phyloP scores from a whole-genome alignment of 225 moss, liverwort and hornwort species.

The Marchantia polymorpha region DNA sequence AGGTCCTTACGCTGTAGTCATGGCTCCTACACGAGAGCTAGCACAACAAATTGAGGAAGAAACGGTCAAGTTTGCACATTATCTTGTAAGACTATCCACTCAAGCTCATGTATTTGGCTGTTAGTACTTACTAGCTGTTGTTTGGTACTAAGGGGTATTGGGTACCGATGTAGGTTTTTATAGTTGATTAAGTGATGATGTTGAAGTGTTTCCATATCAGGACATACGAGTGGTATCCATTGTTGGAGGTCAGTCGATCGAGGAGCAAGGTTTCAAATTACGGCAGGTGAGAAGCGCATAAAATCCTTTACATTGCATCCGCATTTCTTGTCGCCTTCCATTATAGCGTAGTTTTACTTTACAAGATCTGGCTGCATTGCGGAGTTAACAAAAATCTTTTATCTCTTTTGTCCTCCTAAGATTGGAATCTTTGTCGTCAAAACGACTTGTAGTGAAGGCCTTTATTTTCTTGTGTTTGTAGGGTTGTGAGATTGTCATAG shows the following conservation, averaged over 20 bases:
- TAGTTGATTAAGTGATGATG: neutral
- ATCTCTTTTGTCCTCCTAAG: neutral
- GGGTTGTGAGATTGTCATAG: slow-evolving; percentile 98
- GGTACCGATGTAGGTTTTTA: neutral
- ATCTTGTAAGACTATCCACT: slow-evolving; percentile 56
- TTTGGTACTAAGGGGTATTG: neutral
- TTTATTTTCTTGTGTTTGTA: slow-evolving; percentile 18
- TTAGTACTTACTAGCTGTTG: too few relatives aligned
- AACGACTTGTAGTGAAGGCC: too few relatives aligned
- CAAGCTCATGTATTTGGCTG: too few relatives aligned
- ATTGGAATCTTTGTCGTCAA: neutral
- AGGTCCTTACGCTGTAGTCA: slow-evolving; percentile 98
- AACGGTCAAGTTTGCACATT: slow-evolving; percentile 97
- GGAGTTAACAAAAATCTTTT: neutral
- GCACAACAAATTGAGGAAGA: slow-evolving; percentile 99
- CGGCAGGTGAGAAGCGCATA: slow-evolving; percentile 58
- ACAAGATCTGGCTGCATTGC: neutral
- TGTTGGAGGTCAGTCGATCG: slow-evolving; percentile 97
- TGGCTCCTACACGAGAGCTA: slow-evolving; percentile 97
- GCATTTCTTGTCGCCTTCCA: neutral
- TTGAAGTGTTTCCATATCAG: slow-evolving; percentile 30
- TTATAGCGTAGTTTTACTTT: neutral
- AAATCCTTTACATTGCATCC: neutral
- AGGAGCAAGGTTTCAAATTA: slow-evolving; percentile 96
- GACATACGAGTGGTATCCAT: slow-evolving; percentile 98